Evolutionary conservation across 805 yeast genomes (phyloP), one percentile per base, ranked within the genome.

Genomic region (Ogataea thermomethanolica): DNA sequence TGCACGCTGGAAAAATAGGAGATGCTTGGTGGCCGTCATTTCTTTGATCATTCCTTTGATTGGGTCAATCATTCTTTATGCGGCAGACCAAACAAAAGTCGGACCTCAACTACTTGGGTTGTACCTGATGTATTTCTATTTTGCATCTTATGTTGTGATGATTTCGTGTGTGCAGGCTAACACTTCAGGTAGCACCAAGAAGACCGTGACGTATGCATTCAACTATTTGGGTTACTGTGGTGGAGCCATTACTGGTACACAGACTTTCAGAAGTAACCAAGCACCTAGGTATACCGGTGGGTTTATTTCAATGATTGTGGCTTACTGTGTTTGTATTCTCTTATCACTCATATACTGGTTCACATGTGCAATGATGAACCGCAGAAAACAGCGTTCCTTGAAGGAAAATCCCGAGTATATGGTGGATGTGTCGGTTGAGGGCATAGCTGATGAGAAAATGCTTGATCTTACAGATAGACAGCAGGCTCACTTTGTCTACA

Each of bases 201-300:
- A 39, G 52, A 65, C 73, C 46, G 66, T 73, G 6, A 70, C 74
- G 12, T 72, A 73, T 33, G 78, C 79, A 3, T 58, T 75, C 23
- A 70, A 71, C 31, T 66, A 81, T 61, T 66, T 81, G 40, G 78
- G 76, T 4, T 83, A 79, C 53, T 78, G 85, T 36, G 71, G 74
- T 30, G 85, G 86, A 11, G 77, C 79, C 51, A 62, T 82, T 33
- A 71, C 79, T 39, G 89, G 89, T 4, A 86, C 90, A 7, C 87
- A 81, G 58, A 69, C 84, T 11, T 84, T 83, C 63, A 67, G 65
- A 40, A 63, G 71, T 0, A 51, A 61, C 5, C 76, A 80, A 37
- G 78, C 76, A 9, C 87, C 88, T 9, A 55, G 58, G 20, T 84
- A 81, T 53, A 61, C 55, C 6, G 73, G 76, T 25, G 84, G 79